These are phyloP conservation scores for Aurantiochytrium sp. DNA, from an alignment of 108 stramenopile species.

Conservation along the genomic window DNA sequence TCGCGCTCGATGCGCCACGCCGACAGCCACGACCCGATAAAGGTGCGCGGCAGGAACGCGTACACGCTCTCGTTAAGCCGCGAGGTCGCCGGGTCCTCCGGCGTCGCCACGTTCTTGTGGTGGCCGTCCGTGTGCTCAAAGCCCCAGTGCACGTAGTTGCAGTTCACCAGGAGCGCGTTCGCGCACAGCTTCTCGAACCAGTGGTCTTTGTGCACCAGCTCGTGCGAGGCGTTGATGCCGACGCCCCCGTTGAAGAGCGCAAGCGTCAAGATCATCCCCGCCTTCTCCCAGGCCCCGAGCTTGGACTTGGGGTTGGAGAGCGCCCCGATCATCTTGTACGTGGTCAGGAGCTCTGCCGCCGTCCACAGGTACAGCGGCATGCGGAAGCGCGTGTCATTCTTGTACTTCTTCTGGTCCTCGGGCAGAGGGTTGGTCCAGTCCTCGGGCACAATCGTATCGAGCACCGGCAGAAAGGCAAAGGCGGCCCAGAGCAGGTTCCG, in stretches of 20 bases:
- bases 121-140: neutral
- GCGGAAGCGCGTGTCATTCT: neutral
- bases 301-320: neutral
- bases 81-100: constrained; percentile 8
- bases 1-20: neutral
- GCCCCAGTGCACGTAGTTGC: constrained; percentile 15
- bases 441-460: neutral
- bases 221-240: constrained; percentile 18
- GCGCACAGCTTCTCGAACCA: neutral
- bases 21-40: neutral
- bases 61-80: neutral
- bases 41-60: constrained; percentile 8
- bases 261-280: neutral
- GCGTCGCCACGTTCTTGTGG: constrained; percentile 24
- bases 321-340: neutral
- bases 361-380: constrained; percentile 25
- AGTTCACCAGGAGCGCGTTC: neutral
- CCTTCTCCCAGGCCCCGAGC: neutral
- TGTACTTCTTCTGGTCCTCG: constrained; percentile 16
- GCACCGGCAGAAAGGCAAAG: neutral
- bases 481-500: constrained; percentile 9
- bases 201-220: neutral
- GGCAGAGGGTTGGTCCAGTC: constrained; percentile 19
- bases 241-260: constrained; percentile 12
- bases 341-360: neutral